Conservation (phyloP, 1,284 basidiomycete species). For the Ceratorhiza oryzae-sativae region DNA sequence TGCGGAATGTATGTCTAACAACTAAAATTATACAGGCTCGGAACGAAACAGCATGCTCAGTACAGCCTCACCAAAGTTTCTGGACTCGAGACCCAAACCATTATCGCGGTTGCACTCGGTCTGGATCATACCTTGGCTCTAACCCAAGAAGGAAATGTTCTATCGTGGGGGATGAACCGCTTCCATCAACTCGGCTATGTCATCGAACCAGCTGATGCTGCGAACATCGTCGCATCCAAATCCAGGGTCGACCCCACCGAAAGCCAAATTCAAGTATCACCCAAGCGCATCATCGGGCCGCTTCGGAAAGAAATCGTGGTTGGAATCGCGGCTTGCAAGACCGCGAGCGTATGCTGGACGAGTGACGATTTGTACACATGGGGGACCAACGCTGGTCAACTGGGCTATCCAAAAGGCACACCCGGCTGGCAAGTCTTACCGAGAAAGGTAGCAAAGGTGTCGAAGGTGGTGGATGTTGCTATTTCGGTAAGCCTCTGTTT, state of each 20-base stretch:
- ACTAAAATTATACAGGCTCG: slow-evolving; percentile 61
- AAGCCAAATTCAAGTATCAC: slow-evolving; percentile 71
- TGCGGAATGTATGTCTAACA: neutral
- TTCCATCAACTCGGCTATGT: slow-evolving; percentile 90
- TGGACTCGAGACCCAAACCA: slow-evolving; percentile 59
- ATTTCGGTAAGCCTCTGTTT: slow-evolving; percentile 64
- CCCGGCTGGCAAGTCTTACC: slow-evolving; percentile 84
- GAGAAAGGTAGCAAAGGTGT: slow-evolving; percentile 81
- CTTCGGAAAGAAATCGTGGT: slow-evolving; percentile 81
- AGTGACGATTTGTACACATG: slow-evolving; percentile 87
- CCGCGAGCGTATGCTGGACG: slow-evolving; percentile 92
- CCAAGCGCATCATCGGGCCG: slow-evolving; percentile 77
- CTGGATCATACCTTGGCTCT: slow-evolving; percentile 94
- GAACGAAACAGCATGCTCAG: slow-evolving; percentile 80
- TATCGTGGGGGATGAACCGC: slow-evolving; percentile 90
- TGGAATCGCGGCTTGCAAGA: slow-evolving; percentile 88
- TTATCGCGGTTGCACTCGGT: slow-evolving; percentile 77
- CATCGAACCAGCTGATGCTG: slow-evolving; percentile 62
- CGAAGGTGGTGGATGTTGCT: slow-evolving; percentile 71
- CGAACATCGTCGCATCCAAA: slow-evolving; percentile 18
- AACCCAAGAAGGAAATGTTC: slow-evolving; percentile 80
- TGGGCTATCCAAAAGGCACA: slow-evolving; percentile 81
- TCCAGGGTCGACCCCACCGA: slow-evolving; percentile 29
- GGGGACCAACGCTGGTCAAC: slow-evolving; percentile 94
- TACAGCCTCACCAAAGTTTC: slow-evolving; percentile 70